Evolutionary conservation across 2,329 filamentous ascomycete species (phyloP).

Genomic region (Cyclaneusma minus): DNA sequence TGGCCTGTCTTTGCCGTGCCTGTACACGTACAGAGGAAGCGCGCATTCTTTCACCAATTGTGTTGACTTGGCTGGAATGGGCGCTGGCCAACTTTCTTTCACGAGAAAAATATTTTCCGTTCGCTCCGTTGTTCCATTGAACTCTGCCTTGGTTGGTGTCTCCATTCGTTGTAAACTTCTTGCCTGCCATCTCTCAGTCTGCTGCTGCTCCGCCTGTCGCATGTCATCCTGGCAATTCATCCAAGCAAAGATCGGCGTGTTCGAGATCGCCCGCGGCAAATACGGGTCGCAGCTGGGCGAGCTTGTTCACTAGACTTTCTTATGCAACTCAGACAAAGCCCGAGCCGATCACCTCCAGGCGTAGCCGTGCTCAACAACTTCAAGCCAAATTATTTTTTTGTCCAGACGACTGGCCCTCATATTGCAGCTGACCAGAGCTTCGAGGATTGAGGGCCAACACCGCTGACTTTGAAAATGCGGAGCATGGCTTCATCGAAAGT

Average conservation of each 20-base stretch:
- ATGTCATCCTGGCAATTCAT: neutral
- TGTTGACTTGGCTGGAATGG: no score
- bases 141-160: neutral
- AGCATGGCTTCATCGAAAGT: conserved; percentile 50
- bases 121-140: neutral
- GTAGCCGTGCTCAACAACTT: neutral
- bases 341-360: neutral
- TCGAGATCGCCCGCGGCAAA: neutral
- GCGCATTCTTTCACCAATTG: no score
- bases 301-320: neutral
- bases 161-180: neutral
- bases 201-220: neutral
- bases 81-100: no score
- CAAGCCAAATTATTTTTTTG: neutral
- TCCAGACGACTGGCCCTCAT: conserved; percentile 8
- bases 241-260: neutral
- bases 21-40: no score
- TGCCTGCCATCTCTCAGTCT: neutral
- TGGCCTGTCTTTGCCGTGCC: no score
- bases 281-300: neutral
- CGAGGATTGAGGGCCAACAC: conserved; percentile 18
- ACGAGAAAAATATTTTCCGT: no score
- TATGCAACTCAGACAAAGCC: neutral
- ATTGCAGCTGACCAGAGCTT: conserved; percentile 19
- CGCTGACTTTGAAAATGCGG: conserved; percentile 19